These are phyloP conservation scores for Mortierella sp. DNA, from an alignment of 371 early-diverging fungal species.

Conservation along the genomic window DNA sequence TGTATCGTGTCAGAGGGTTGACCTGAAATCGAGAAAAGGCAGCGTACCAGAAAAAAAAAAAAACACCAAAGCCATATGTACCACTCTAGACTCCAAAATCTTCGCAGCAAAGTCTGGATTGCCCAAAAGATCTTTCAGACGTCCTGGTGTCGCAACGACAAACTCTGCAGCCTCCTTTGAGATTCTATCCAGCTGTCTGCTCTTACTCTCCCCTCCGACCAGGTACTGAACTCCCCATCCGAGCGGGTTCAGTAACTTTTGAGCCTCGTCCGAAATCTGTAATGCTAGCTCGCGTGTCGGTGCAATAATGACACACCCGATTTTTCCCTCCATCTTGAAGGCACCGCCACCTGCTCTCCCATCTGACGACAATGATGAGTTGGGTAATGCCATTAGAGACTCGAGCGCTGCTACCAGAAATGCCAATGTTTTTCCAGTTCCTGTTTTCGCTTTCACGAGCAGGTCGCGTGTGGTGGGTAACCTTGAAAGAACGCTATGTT, in stretches of 20 bases:
- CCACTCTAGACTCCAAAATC: conserved; percentile 70
- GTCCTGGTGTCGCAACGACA: conserved; percentile 97
- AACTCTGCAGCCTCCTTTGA: conserved; percentile 81
- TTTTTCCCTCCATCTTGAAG: conserved; percentile 28
- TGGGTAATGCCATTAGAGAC: conserved; percentile 51
- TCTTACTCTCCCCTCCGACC: conserved; percentile 92
- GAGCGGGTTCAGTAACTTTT: conserved; percentile 71
- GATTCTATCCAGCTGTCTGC: conserved; percentile 70
- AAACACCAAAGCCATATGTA: conserved; percentile 11
- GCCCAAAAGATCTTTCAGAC: conserved; percentile 87
- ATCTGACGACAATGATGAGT: neutral
- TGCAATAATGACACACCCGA: conserved; percentile 79
- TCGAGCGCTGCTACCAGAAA: conserved; percentile 93
- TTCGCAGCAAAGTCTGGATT: conserved; percentile 72
- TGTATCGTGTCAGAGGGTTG: neutral
- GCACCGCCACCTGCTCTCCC: neutral
- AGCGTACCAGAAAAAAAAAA: neutral
- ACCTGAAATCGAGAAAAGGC: neutral
- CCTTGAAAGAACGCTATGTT: conserved; percentile 76
- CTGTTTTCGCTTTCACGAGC: conserved; percentile 96
- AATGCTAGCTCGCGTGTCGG: conserved; percentile 98
- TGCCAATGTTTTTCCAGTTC: conserved; percentile 97
- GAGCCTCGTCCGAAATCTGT: conserved; percentile 93
- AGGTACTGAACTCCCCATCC: conserved; percentile 81
- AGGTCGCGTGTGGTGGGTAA: conserved; percentile 82